Base-by-base conservation (phyloP, 2,329 filamentous ascomycete genomes). In the Cytospora mali region DNA sequence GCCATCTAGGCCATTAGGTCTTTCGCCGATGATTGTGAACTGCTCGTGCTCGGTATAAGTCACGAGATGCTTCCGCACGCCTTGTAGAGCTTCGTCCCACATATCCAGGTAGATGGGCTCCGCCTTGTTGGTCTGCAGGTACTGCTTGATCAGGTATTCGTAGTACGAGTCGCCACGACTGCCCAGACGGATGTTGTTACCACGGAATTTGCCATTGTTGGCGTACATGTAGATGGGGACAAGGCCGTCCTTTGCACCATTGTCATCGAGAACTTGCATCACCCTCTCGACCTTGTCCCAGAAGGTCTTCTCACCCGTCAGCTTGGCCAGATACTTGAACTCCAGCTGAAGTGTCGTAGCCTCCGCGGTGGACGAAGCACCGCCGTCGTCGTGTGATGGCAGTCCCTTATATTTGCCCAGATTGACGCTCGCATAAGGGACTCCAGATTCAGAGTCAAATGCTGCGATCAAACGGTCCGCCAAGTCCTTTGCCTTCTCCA, bases 81-180 rank as follows among this genome's bases (percentile, higher is more conserved):
- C 95, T 18, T 80, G 81, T 52, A 99, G 80, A 16, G 92, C 84
- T 73, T 99, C 90, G 46, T 94, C 84, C 93, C 96, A 99, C 88
- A 99, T 91, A 16, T 95, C 91, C 67, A 88, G 82, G 75, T 99
- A 99, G 18, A 98, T 78, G 0, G 87, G 82, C 74, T 99, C 94
- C 71, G 93, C 83, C 73, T 90, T 87, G 62, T 91, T 91, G 14
- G 95, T 99, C 76, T 99, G 95, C 23, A 97, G 82, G 73, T 96
- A 98, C 75, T 99, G 95, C 79, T 99, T 99, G 80, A 98, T 96
- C 56, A 99, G 86, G 75, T 99, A 99, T 77, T 99, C 92, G 77
- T 99, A 99, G 78, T 98, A 99, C 54, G 93, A 97, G 79, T 99
- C 95, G 52, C 95, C 95, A 65, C 95, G 87, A 74, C 92, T 97